Evolutionary conservation across 2,329 filamentous ascomycete genomes (phyloP), one percentile per base, ranked within the genome.

Genomic region (Phoma herbarum): DNA sequence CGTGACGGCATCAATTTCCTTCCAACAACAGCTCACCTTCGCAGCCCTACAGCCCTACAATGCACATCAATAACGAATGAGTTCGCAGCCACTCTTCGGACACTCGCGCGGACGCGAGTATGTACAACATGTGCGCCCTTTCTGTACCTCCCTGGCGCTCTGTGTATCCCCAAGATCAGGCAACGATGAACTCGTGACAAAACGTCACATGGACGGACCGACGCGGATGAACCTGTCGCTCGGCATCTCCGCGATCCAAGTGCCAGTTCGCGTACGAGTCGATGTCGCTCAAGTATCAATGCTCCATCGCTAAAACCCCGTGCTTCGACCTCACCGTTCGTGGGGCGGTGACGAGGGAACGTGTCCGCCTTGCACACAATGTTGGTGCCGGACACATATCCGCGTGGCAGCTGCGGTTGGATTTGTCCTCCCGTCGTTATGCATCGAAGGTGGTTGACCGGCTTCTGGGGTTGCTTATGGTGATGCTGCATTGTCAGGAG

Each of bases 1-100:
- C 61, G 63, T 62, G 44, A 64, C 59, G 47, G 64, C 59, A 65
- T 59, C 61, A 59, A 52, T 53, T 56, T 57, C 41, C 45, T 46
- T 44, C 31, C 39, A 41, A 31, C 52, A 47, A 52, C 25, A 28
- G 23, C 42, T 42, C 31, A 48, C 25, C 16, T 41, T 41, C 35
- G 28, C 49, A 59, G 68, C 65, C 68, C 63, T 70, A 68, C 62
- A 67, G 63, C 63, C 63, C 54, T 68, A 67, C 48, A 49, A 28
- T 45, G 55, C 60, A 53, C 26, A 51, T 53, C 33, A 54, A 33
- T 53, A 47, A 31, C 49, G 46, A 63, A 59, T 62, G 52, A 61
- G 50, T 49, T 33, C 31, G 33, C 42, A 33, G 49, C 42, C 37
- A 26, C 35, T 45, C 37, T 26, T 31, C 52, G 57, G 43, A 46